These are phyloP conservation scores for Prunus salicina DNA, from an alignment of 306 rosid species.

Conservation along the genomic window DNA sequence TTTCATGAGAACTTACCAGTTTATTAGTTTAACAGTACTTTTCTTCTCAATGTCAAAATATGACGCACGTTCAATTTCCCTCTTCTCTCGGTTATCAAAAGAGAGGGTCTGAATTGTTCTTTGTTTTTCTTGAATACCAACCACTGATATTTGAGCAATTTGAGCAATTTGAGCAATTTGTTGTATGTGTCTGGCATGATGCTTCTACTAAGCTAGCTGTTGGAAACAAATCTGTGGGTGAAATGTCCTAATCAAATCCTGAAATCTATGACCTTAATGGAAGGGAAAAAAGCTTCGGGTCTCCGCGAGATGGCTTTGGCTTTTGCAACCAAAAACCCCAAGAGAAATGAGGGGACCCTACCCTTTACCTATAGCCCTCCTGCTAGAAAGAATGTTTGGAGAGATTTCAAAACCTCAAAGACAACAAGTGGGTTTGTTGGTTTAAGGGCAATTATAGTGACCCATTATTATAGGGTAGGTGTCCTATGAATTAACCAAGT, in stretches of 20 bases:
- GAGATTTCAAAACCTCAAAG: conserved; percentile 20
- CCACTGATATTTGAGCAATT: no score
- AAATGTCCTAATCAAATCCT: conserved; percentile 40
- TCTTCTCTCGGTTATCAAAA: no score
- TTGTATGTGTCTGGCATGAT: neutral
- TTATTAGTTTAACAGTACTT: no score
- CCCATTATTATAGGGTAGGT: conserved; percentile 14
- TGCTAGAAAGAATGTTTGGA: conserved; percentile 31
- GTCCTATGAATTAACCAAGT: conserved; percentile 17
- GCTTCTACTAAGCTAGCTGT: neutral
- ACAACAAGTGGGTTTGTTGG: conserved; percentile 5
- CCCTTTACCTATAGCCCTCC: conserved; percentile 8
- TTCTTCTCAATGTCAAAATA: no score
- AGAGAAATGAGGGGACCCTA: conserved; percentile 17
- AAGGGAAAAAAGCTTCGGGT: conserved; percentile 18
- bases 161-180: no score
- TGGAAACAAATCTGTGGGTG: conserved; percentile 22
- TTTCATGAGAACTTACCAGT: no score
- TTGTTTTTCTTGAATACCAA: no score
- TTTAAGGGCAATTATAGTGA: conserved; percentile 18
- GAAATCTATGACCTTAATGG: conserved; percentile 36
- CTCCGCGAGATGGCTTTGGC: conserved; percentile 10
- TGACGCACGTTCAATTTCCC: no score
- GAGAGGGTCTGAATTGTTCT: no score
- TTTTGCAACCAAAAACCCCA: neutral